Percentiles rank a stretch among this genome's conserved stretches.
Conservation (phyloP, 225 moss, liverwort and hornwort species). For the Antitrichia curtipendula region DNA sequence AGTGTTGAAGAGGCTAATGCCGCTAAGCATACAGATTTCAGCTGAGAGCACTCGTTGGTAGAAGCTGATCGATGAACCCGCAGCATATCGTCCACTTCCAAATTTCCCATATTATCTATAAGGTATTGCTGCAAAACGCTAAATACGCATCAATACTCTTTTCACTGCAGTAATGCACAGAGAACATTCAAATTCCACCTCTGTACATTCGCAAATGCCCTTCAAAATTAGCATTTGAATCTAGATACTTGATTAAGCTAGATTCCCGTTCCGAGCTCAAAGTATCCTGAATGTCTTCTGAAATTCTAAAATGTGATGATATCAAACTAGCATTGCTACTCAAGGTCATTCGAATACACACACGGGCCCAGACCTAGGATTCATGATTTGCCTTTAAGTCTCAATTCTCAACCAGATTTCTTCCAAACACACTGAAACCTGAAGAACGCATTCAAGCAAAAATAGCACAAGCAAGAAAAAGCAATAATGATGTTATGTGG, state of each 20-base stretch:
- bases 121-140: conserved; percentile 11
- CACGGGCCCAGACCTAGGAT: neutral
- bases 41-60: conserved; percentile 1
- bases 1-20: conserved; percentile 4
- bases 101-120: neutral
- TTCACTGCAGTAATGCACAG: neutral
- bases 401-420: neutral
- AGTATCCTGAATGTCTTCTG: neutral
- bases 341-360: neutral
- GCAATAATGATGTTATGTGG: neutral
- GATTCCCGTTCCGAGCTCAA: neutral
- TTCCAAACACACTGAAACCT: neutral
- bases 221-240: neutral
- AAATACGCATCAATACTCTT: neutral
- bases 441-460: neutral
- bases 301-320: neutral
- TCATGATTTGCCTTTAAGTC: neutral
- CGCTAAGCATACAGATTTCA: conserved; percentile 9
- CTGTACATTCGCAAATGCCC: neutral
- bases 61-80: conserved; percentile 1
- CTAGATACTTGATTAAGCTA: neutral
- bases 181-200: neutral
- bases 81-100: conserved; percentile 18
- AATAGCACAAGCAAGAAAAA: neutral
- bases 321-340: neutral